These are phyloP conservation scores for Microglena sp. DNA, from an alignment of 139 green algal species.

Conservation along the genomic window DNA sequence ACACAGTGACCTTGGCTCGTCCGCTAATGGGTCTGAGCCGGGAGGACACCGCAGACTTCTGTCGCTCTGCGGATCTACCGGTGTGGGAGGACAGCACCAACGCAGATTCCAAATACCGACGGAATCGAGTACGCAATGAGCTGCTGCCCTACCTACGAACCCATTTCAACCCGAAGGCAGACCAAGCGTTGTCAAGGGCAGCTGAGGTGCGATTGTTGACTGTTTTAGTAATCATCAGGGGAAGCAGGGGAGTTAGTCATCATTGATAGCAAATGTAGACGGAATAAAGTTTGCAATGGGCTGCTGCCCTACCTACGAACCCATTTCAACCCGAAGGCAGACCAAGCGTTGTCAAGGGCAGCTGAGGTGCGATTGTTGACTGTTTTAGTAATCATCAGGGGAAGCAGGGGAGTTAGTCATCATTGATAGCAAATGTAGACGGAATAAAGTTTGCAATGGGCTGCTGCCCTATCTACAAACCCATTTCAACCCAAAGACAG, in stretches of 20 bases:
- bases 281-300: constrained; percentile 26
- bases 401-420: too few species aligned
- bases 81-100: constrained; percentile 41
- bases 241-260: too few species aligned
- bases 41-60: constrained; percentile 15
- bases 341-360: constrained; percentile 18
- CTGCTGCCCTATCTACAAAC: constrained; percentile 19
- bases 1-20: too few species aligned
- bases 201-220: constrained; percentile 25
- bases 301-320: constrained; percentile 19
- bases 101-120: constrained; percentile 14
- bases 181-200: constrained; percentile 18
- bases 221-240: too few species aligned
- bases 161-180: constrained; percentile 21
- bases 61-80: background rate
- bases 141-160: constrained; percentile 19
- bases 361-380: constrained; percentile 25
- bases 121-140: constrained; percentile 27
- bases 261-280: constrained; percentile 9
- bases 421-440: constrained; percentile 9
- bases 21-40: constrained; percentile 28
- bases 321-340: constrained; percentile 21
- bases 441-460: constrained; percentile 26
- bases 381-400: too few species aligned
- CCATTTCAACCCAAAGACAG: constrained; percentile 21